Percentiles rank a stretch among this genome's conserved stretches.
Evolutionary conservation across 305 asterid genomes (phyloP).

Genomic region (Plantago coronopus): DNA sequence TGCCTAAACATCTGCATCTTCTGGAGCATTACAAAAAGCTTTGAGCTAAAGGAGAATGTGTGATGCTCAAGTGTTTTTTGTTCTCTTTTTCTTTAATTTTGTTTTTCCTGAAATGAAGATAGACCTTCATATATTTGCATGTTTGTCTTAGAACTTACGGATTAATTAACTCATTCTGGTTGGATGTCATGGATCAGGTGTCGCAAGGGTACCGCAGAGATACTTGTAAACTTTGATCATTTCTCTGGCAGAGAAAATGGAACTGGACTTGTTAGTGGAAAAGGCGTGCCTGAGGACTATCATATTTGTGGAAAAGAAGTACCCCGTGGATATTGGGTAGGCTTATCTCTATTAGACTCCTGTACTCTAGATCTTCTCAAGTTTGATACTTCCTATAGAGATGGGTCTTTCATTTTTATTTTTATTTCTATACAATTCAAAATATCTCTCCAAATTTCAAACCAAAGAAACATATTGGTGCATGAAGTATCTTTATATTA

Average conservation of each 20-base stretch:
- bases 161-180: background rate
- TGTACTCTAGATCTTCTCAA: constrained; percentile 3
- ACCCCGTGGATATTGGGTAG: constrained; percentile 94
- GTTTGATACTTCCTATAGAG: background rate
- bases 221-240: constrained; percentile 73
- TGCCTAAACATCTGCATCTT: background rate
- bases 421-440: constrained; percentile 7
- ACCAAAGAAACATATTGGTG: background rate
- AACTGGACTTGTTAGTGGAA: constrained; percentile 33
- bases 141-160: background rate
- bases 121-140: background rate
- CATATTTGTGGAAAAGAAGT: constrained; percentile 79
- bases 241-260: constrained; percentile 33
- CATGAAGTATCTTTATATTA: background rate
- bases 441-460: background rate
- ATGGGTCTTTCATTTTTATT: too few relatives aligned
- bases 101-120: background rate
- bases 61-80: background rate
- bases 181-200: constrained; percentile 45
- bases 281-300: constrained; percentile 37
- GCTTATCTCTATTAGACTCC: constrained; percentile 24
- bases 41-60: background rate
- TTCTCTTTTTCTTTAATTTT: background rate
- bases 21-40: background rate
- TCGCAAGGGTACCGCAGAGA: constrained; percentile 81